Base-by-base conservation (phyloP, 352 stramenopile genomes). In the Pythium sp. region DNA sequence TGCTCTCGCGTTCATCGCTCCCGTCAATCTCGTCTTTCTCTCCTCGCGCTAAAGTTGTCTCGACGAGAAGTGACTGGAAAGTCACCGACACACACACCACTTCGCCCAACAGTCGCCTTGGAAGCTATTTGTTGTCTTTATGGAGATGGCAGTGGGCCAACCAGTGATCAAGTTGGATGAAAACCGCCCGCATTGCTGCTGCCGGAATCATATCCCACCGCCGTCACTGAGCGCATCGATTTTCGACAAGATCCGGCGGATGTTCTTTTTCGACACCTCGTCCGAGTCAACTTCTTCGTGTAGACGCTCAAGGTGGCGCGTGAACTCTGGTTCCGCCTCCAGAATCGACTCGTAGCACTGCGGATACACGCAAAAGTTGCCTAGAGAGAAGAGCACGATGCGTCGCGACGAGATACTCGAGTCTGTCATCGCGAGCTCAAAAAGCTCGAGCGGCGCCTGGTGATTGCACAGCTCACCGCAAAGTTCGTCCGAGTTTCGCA, bases 361-460 rank as follows among this genome's bases (percentile, higher is more conserved):
- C 2, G 71, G 65, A 57, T 96, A 97, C 5, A 90, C 78, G 58
- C 87, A 97, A 54, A 96, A 88, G 56, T 96, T 98, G 28, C 93
- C 92, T 4, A 98, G 71, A 0, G 90, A 97, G 73, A 98, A 98
- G 4, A 98, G 78, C 30, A 92, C 87, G 56, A 97, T 98, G 4
- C 91, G 81, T 5, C 87, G 77, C 0, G 91, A 90, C 7, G 79
- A 70, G 0, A 78, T 74, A 64, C 78, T 90, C 2, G 76, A 66
- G 49, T 97, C 90, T 1, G 66, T 78, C 60, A 88, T 75, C 24
- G 84, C 88, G 28, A 92, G 68, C 28, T 83, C 70, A 3, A 97
- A 84, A 0, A 98, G 79, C 55, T 86, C 75, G n/a, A 72, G 72
- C 1, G 89, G 90, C 0, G 89, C 89, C 34, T 86, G 65, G 15